phyloP scores from a whole-genome alignment of 2,329 filamentous ascomycete genomes.

The Penicillium sp. region DNA sequence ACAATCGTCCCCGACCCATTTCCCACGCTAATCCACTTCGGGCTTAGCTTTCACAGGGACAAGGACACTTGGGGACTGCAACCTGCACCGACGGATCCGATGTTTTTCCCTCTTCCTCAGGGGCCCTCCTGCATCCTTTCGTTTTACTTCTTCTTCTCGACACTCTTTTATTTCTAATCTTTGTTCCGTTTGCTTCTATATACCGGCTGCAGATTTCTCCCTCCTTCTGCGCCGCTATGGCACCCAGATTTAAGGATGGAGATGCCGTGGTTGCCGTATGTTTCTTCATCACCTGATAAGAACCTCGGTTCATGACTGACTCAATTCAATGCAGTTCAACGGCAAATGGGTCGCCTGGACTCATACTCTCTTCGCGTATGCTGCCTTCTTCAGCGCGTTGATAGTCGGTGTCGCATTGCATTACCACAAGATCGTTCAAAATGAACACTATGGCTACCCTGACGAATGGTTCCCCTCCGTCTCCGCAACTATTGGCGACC shows the following conservation, averaged over 20 bases:
- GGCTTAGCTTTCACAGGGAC: conserved; percentile 10
- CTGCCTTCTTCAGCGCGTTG: conserved; percentile 83
- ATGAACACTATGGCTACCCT: conserved; percentile 93
- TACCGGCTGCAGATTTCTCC: conserved; percentile 17
- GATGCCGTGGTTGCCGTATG: conserved; percentile 65
- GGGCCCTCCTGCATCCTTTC: conserved; percentile 31
- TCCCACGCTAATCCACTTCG: conserved; percentile 16
- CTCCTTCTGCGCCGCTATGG: conserved; percentile 52
- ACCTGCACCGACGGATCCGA: conserved; percentile 28
- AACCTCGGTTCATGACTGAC: conserved; percentile 30
- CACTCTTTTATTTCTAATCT: conserved; percentile 17
- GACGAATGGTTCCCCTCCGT: conserved; percentile 97
- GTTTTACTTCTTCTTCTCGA: conserved; percentile 32
- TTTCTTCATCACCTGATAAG: conserved; percentile 20
- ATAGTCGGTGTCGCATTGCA: conserved; percentile 80
- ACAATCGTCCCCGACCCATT: neutral
- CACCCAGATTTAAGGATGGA: conserved; percentile 65
- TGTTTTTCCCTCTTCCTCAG: conserved; percentile 31
- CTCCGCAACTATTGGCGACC: conserved; percentile 94
- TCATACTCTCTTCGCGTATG: conserved; percentile 82
- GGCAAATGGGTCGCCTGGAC: conserved; percentile 89
- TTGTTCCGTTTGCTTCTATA: conserved; percentile 11
- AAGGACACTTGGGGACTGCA: conserved; percentile 17
- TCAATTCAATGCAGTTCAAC: conserved; percentile 61
- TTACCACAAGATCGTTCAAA: conserved; percentile 96